Evolutionary conservation across 129 eudicot genomes (phyloP), one percentile per base, ranked within the genome.

Genomic region (Flaveria brownii): DNA sequence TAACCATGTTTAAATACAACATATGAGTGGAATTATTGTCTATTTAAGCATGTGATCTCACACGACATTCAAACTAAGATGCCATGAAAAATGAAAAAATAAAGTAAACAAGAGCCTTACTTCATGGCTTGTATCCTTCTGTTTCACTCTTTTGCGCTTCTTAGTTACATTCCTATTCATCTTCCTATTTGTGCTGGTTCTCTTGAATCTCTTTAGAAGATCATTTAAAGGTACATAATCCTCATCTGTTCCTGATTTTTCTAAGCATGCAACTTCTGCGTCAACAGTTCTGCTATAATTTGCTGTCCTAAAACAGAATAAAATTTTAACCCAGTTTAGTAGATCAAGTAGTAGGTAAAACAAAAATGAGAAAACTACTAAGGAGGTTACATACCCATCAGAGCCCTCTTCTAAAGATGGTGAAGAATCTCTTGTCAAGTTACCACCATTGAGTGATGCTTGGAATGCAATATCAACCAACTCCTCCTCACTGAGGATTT

Each of bases 401-500:
- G 84, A 66, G 28, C 75, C 72, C 65, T 79, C 80, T 51, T 82
- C 86, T 39, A 77, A 72, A 65, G 71, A 75, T 80, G 28, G 70
- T 18, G 88, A 57, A 77, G 75, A 45, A 66, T 72, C 80, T 72
- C 71, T 41, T 61, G 73, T 78, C 74, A 55, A 78, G 56, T 81
- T 70, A 65, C 28, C 90, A 83, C 61, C 88, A 87, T 86, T 81
- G 75, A 91, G 80, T 52, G 96, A 86, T 77, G 85, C 86, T 69
- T 79, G 89, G 73, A 87, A 85, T 20, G 98, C 97, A 84, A 82
- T 79, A 49, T 77, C 76, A 12, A 90, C 92, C 78, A 94, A 76
- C 70, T 94, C 97, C 68, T 91, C 94, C 84, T 89, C 96, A 2
- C 61, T 84, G 16, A 87, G 22, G 62, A 91, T 83, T 72, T 86